A percentile compares a stretch with the other conserved stretches of the same genome.
Evolutionary conservation across 2,329 filamentous ascomycete species (phyloP).

Genomic region (Cordyceps tenuipes): DNA sequence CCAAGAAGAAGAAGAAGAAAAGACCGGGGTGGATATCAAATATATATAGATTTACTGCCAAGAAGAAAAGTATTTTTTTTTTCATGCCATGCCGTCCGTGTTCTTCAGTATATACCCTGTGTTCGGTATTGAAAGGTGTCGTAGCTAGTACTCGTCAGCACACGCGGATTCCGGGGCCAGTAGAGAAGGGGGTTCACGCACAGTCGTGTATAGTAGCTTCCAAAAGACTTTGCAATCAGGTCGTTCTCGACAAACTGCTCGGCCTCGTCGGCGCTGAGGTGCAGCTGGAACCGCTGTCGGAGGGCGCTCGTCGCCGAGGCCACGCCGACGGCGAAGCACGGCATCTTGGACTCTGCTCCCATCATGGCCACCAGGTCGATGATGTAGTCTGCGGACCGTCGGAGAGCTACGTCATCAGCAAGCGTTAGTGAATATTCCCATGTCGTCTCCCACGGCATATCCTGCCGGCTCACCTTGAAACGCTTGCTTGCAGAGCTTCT

Average conservation of each 20-base stretch:
- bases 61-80: neutral
- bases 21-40: too few relatives aligned
- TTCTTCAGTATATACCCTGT: constrained; percentile 68
- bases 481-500: constrained; percentile 70
- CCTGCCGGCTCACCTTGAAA: constrained; percentile 53
- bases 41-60: neutral
- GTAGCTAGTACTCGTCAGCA: constrained; percentile 45
- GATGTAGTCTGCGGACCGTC: constrained; percentile 70
- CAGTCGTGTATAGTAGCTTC: constrained; percentile 82
- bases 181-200: constrained; percentile 34
- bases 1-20: neutral
- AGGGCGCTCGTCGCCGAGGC: constrained; percentile 60
- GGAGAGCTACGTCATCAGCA: constrained; percentile 44
- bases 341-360: constrained; percentile 77
- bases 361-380: constrained; percentile 79
- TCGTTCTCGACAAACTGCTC: constrained; percentile 75
- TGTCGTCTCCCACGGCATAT: neutral
- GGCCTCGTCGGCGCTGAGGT: constrained; percentile 74
- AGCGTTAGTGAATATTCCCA: neutral
- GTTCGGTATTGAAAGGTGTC: constrained; percentile 84
- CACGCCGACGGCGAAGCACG: constrained; percentile 71
- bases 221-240: constrained; percentile 70
- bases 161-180: too few relatives aligned
- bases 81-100: neutral
- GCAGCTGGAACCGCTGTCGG: constrained; percentile 69